Base-by-base conservation (phyloP, 306 rosid species). In the Quercus dentata region DNA sequence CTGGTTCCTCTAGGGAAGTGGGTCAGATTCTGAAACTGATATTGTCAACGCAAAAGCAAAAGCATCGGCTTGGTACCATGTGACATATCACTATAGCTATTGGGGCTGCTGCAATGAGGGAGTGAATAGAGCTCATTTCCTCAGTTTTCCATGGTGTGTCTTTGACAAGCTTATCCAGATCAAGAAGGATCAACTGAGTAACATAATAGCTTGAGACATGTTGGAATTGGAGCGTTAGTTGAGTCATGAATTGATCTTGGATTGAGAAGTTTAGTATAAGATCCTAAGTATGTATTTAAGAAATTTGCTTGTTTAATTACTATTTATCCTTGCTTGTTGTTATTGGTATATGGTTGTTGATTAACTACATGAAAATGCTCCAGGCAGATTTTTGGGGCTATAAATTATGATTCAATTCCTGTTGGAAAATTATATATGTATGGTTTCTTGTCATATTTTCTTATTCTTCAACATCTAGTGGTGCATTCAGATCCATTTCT, bases 31-130 rank as follows among this genome's bases (percentile, higher is more conserved):
- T 0, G 17, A 38, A 4, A 46, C 20, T 3, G 64, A 25, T 54
- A 74, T 54, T 46, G 44, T 38, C 44, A 38, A 38, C 44, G 80
- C 15, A 3, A 15, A 67, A 5, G 79, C 84, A n/a, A 87, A 87
- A 76, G 90, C 90, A 8, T 84, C 90, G 18, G 90, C 90, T 5
- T 87, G 90, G 88, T 87, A 87, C 82, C 56, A 82, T 58, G 86
- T 87, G 5, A 87, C 90, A 1, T 87, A 85, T 54, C 87, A 87
- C 58, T 68, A 68, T n/a, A 17, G 23, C 3, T 87, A 68, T 55
- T 87, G 86, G 86, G 90, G 90, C 11, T 21, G 18, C 19, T 79
- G 71, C 74, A 87, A 82, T 2, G 64, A 74, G 33, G 86, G 71
- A 30, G 49, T 38, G 83, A 41, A 70, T 7, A 62, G 86, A 18